phyloP scores from a whole-genome alignment of 2,329 filamentous ascomycete species.

The Neonectria coccinea region DNA sequence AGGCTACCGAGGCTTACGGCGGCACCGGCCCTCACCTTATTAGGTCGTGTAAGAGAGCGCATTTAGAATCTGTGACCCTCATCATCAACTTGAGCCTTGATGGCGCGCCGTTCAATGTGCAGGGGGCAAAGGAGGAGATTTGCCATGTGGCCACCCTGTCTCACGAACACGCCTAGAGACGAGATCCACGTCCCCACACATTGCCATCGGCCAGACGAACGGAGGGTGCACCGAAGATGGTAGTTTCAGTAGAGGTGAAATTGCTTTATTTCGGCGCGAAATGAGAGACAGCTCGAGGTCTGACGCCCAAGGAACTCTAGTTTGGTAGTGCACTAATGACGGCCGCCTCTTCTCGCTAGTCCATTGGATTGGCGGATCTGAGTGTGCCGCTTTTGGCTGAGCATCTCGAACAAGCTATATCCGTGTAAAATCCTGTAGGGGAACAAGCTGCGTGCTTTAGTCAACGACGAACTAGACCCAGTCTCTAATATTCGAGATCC shows the following conservation, averaged over 20 bases:
- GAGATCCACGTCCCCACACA: slow-evolving; percentile 31
- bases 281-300: slow-evolving; percentile 36
- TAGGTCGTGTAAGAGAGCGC: neutral
- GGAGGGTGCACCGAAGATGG: slow-evolving; percentile 11
- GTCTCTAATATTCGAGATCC: neutral
- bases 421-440: slow-evolving; percentile 4
- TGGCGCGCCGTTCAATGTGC: slow-evolving; percentile 7
- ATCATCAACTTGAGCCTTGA: neutral
- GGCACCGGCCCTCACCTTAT: slow-evolving; percentile 17
- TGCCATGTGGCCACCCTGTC: slow-evolving; percentile 45
- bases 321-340: neutral
- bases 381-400: slow-evolving; percentile 12
- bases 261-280: slow-evolving; percentile 44
- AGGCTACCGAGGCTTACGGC: neutral
- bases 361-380: slow-evolving; percentile 15
- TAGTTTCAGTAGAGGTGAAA: slow-evolving; percentile 38
- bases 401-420: slow-evolving; percentile 7
- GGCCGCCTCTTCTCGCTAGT: slow-evolving; percentile 12
- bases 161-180: slow-evolving; percentile 28
- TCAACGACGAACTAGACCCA: neutral
- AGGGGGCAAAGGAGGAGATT: slow-evolving; percentile 18
- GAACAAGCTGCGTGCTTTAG: neutral
- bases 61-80: neutral
- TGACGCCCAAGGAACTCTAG: slow-evolving; percentile 22
- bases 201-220: slow-evolving; percentile 4